Evolutionary conservation across 2,329 filamentous ascomycete genomes (phyloP), one percentile per base, ranked within the genome.

Genomic region (Colletotrichum noveboracense): DNA sequence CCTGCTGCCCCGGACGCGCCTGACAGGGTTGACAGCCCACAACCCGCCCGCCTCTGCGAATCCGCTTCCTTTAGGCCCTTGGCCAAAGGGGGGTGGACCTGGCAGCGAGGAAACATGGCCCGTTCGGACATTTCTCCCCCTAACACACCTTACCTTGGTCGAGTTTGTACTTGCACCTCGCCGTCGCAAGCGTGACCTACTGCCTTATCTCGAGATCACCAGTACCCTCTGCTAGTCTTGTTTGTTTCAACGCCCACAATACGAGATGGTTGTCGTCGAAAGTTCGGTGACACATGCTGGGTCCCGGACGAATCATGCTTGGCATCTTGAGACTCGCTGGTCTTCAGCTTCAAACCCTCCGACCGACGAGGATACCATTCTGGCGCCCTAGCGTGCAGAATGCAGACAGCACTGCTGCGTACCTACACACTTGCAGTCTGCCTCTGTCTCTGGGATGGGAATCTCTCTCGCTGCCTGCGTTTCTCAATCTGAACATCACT

Each of bases 261-360:
- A 76, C 70, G 74, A 65, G 30, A 64, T 75, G 62, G 32, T 28
- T 32, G 55, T 72, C 58, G 62, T 68, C 48, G 58, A 73, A 74
- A 58, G 65, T 65, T 73, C 74, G 60, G 65, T 26, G 70, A 73
- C 70, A 72, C 69, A 60, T 67, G 70, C 70, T 65, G 43, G 74
- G 58, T 30, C 36, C 65, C 16, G 65, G 58, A 58, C 48, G 48
- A 60, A 69, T 69, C 43, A 73, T 73, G 70, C 73, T 75, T 73
- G 73, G 70, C 73, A 75, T 75, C 58, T 73, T 73, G 70, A 75
- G 64, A 73, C 73, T 75, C 73, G 48, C 64, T 58, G 38, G 26
- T 73, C 58, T 68, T 65, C 73, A 68, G 62, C 64, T 66, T 73
- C 73, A 75, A 75, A 75, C 70, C 70, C 70, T 69, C 73, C 34